Base-by-base conservation (phyloP, 805 yeast genomes). In the Candida pseudofarinosa region DNA sequence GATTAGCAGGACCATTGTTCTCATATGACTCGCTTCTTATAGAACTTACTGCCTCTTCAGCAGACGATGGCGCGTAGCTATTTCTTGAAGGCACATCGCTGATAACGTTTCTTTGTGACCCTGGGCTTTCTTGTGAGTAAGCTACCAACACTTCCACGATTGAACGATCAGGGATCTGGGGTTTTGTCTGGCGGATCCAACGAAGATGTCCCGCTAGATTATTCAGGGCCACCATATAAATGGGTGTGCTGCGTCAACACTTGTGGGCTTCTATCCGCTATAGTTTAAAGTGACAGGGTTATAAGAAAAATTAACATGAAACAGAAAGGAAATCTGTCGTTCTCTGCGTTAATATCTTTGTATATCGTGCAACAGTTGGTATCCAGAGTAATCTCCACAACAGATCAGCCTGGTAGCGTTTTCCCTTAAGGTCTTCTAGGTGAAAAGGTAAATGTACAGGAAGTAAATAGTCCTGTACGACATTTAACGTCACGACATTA, bases 161-260 rank as follows among this genome's bases (percentile, higher is more conserved):
- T n/a, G 35, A 23, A 33, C 15, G 36, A 18, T 35, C 39, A 13
- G 53, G 56, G 14, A 54, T 17, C 37, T 49, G 51, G 12, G 58
- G 58, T 20, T 44, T 46, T 10, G 23, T 34, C 32, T 48, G 43
- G 4, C 32, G 31, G 17, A 55, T 33, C 61, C 61, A 56, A 19
- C 43, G 40, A 17, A 39, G 36, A 19, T 56, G 59, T 10, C 45
- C 42, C 18, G 43, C 43, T 34, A 55, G 36, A 44, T 56, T 56
- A 38, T 54, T 53, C 14, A 32, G 33, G 15, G 37, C 23, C 17
- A 38, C 28, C 28, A 23, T 23, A n/a, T 10, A 23, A 10, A 10
- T 23, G 28, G 28, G 28, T 23, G 28, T 10, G 28, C 28, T 7
- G 28, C 28, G 28, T 23, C 6, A 23, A 23, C 28, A 23, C 28